phyloP scores from a whole-genome alignment of 352 stramenopile genomes.

The Phytophthora sp. region DNA sequence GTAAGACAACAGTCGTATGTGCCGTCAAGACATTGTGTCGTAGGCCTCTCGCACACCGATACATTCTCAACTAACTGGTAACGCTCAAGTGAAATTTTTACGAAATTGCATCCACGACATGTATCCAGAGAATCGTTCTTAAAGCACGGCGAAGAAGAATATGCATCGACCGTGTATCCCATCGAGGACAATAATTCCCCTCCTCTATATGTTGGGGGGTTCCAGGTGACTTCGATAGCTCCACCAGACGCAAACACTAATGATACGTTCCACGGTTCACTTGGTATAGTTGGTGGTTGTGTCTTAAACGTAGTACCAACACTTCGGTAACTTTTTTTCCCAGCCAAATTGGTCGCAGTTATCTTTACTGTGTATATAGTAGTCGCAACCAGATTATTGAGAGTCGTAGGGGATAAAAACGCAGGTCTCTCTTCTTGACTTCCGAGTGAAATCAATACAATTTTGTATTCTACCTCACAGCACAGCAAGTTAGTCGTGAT shows the following conservation, averaged over 20 bases:
- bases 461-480: slow-evolving; percentile 27
- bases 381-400: slow-evolving; percentile 38
- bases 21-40: slow-evolving; percentile 40
- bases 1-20: slow-evolving; percentile 53
- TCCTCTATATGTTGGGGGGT: slow-evolving; percentile 43
- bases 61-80: slow-evolving; percentile 29
- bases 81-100: slow-evolving; percentile 23
- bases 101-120: slow-evolving; percentile 44
- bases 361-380: slow-evolving; percentile 64
- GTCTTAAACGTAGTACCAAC: slow-evolving; percentile 52
- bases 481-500: background rate
- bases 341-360: slow-evolving; percentile 39
- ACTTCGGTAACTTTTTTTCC: slow-evolving; percentile 30
- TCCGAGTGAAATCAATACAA: slow-evolving; percentile 23
- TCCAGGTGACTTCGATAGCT: slow-evolving; percentile 61
- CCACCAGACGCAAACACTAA: slow-evolving; percentile 43
- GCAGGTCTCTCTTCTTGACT: slow-evolving; percentile 16
- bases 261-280: slow-evolving; percentile 36
- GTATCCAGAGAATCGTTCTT: background rate
- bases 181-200: slow-evolving; percentile 36
- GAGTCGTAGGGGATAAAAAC: slow-evolving; percentile 9
- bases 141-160: slow-evolving; percentile 42
- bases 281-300: slow-evolving; percentile 26
- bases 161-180: slow-evolving; percentile 54
- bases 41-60: slow-evolving; percentile 23